phyloP scores from a whole-genome alignment of 192 early-diverging fungal species.

The Backusella circina region DNA sequence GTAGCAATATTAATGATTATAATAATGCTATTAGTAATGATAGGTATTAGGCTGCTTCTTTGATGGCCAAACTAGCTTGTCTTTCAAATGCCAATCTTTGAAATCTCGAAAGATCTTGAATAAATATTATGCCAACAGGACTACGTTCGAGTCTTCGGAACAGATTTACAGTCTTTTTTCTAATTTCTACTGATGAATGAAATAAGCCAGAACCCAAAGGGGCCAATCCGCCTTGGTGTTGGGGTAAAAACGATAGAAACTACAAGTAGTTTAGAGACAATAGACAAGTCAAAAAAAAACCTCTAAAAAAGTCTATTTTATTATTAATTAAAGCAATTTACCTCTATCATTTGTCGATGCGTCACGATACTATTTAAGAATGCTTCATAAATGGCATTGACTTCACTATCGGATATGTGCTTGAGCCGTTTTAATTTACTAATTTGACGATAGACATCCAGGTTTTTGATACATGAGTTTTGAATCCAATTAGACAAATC shows the following conservation, averaged over 20 bases:
- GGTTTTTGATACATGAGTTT: conserved; percentile 51
- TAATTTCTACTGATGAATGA: conserved; percentile 64
- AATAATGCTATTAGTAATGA: neutral
- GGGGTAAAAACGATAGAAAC: conserved; percentile 71
- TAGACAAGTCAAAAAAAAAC: neutral
- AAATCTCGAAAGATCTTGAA: conserved; percentile 39
- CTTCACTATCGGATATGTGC: conserved; percentile 56
- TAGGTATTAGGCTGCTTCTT: neutral
- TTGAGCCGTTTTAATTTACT: conserved; percentile 46
- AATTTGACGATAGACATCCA: conserved; percentile 73
- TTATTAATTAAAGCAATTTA: conserved; percentile 18
- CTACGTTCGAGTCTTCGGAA: conserved; percentile 71
- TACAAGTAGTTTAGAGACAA: neutral
- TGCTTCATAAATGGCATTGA: conserved; percentile 64
- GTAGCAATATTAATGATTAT: neutral
- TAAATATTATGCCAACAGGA: conserved; percentile 45
- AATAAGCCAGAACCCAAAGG: conserved; percentile 82
- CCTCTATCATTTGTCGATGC: conserved; percentile 79
- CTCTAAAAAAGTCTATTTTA: neutral
- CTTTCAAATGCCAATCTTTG: conserved; percentile 45
- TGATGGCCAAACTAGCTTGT: neutral
- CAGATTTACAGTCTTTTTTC: conserved; percentile 67
- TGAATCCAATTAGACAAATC: conserved; percentile 60
- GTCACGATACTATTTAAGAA: conserved; percentile 64
- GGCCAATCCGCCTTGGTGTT: conserved; percentile 76